Evolutionary conservation across 345 rosid genomes (phyloP).

Genomic region (Eucalyptus fibrosa): DNA sequence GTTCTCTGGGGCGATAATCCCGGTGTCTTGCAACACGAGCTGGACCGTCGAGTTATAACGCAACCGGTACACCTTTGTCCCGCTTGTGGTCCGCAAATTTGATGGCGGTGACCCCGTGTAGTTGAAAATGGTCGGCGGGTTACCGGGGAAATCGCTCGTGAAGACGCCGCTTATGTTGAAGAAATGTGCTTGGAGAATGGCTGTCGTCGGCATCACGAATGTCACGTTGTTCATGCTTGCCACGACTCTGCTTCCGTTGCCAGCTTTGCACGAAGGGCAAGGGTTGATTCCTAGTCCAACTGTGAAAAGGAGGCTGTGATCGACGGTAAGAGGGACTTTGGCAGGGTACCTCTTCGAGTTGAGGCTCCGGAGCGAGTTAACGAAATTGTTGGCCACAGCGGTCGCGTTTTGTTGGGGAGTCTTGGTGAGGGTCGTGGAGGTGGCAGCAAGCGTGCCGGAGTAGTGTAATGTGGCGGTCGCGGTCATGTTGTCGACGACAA

Average conservation of each 20-base stretch:
- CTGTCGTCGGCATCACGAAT: background rate
- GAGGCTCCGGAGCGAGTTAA: constrained; percentile 53
- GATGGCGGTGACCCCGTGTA: background rate
- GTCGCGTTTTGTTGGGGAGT: constrained; percentile 84
- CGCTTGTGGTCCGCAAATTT: background rate
- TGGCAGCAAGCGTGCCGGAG: constrained; percentile 48
- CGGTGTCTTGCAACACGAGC: background rate
- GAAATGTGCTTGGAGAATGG: background rate
- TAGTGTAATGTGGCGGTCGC: constrained; percentile 82
- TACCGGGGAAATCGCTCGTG: background rate
- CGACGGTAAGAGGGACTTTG: constrained; percentile 46
- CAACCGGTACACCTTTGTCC: background rate
- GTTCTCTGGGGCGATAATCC: background rate
- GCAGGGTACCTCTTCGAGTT: constrained; percentile 78
- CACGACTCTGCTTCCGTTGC: background rate
- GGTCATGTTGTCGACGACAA: constrained; percentile 67
- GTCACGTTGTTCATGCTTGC: background rate
- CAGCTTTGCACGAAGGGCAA: constrained; percentile 68
- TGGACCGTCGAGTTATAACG: background rate
- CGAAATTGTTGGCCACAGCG: constrained; percentile 39
- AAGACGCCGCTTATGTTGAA: background rate
- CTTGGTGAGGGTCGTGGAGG: constrained; percentile 19
- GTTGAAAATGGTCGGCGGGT: background rate
- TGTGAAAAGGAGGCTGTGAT: constrained; percentile 64
- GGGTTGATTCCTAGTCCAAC: constrained; percentile 70